These are phyloP conservation scores for Myxozyma vanderwaltii DNA, from an alignment of 805 yeast genomes.

Conservation along the genomic window DNA sequence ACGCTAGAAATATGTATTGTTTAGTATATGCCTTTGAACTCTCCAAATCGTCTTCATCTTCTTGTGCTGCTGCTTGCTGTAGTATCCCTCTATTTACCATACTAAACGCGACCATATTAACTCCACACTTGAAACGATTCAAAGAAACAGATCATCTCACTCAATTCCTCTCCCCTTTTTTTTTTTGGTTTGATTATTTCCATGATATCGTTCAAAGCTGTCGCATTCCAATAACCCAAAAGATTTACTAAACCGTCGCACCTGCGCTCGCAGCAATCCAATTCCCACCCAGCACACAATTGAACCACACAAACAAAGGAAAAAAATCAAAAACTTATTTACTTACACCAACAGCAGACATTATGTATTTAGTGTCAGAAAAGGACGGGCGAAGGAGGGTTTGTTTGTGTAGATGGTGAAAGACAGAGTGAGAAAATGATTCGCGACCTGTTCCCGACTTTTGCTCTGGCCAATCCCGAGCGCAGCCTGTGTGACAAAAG, in stretches of 20 bases:
- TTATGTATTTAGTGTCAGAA: background rate
- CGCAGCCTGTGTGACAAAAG: background rate
- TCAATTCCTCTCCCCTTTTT: background rate
- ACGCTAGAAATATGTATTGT: conserved; percentile 10
- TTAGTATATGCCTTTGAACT: too few species aligned
- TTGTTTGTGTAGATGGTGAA: background rate
- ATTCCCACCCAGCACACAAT: background rate
- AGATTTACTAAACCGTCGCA: too few species aligned
- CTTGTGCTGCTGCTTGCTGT: too few species aligned
- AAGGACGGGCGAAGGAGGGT: background rate
- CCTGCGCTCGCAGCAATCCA: too few species aligned
- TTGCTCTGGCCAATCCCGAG: conserved; percentile 9
- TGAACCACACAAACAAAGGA: background rate
- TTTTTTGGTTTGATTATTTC: background rate
- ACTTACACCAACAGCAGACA: conserved; percentile 22
- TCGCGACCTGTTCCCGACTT: conserved; percentile 3
- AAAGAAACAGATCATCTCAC: too few species aligned
- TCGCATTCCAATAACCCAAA: too few species aligned
- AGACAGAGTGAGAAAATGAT: background rate
- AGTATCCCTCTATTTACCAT: too few species aligned
- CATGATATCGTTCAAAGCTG: too few species aligned
- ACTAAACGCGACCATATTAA: too few species aligned
- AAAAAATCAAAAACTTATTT: too few species aligned
- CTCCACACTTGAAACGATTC: too few species aligned
- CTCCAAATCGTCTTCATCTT: background rate